Evolutionary conservation across 495 filamentous ascomycete genomes (phyloP).

Genomic region (Tuber calosporum): DNA sequence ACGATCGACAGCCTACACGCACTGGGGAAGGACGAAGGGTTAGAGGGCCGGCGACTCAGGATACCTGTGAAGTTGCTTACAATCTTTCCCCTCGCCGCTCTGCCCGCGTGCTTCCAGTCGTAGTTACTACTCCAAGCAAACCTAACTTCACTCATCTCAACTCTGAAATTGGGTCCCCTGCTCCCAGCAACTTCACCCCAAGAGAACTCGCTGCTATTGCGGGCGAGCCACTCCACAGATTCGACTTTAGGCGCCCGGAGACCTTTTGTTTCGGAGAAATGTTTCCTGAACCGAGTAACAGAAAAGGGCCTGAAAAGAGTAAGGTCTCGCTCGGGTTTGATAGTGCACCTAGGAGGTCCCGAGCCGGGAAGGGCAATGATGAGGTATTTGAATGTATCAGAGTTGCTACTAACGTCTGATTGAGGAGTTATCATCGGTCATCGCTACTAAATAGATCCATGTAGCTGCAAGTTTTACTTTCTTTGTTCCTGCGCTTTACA

Average conservation of each 20-base stretch:
- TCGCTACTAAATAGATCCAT: constrained; percentile 3
- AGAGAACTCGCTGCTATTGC: constrained; percentile 17
- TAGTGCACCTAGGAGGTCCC: background rate
- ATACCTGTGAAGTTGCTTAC: background rate
- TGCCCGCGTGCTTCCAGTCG: constrained; percentile 8
- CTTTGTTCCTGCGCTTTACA: background rate
- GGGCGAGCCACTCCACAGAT: constrained; percentile 13
- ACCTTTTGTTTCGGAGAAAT: background rate
- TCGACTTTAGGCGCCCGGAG: constrained; percentile 9
- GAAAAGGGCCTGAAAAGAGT: background rate
- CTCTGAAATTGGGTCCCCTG: background rate
- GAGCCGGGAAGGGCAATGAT: constrained; percentile 4
- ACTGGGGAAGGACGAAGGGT: background rate
- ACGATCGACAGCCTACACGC: constrained; percentile 6
- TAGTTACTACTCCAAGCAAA: background rate
- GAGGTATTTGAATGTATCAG: constrained; percentile 13
- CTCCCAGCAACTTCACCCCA: constrained; percentile 11
- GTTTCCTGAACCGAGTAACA: background rate
- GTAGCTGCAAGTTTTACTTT: background rate
- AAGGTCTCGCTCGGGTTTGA: constrained; percentile 5
- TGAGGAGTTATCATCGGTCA: background rate
- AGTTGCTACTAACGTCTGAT: constrained; percentile 3
- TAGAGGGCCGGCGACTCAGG: background rate
- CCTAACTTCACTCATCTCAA: background rate
- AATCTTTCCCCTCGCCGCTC: constrained; percentile 20